Evolutionary conservation across 1,284 basidiomycete species (phyloP), one percentile per base, ranked within the genome.

Genomic region (Macrocystidia cucumis): DNA sequence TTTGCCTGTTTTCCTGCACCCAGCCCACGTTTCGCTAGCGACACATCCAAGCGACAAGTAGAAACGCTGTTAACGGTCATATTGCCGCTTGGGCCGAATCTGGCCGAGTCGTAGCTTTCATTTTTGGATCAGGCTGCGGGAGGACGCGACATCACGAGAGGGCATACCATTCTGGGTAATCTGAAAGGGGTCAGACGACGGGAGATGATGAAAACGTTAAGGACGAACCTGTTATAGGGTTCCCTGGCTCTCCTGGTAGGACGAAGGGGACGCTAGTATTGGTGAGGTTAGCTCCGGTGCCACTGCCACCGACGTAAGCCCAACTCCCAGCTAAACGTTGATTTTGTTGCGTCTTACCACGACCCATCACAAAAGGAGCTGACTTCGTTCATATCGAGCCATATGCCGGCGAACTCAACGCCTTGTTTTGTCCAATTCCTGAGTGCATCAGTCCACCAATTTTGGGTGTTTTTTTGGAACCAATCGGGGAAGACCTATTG

Each of bases 361-460:
- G 76, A 76, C 19, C 70, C 64, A 35, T 68, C 60, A 50, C 78
- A 81, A 53, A 82, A 81, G 2, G 75, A 78, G 25, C 69, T 71
- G 9, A 67, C 62, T 44, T 83, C 79, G 35, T 83, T 82, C 78
- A 85, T 83, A 52, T 87, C 84, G 0, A 85, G 62, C 84, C 83
- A 87, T 34, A 85, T 72, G 3, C 80, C 80, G 23, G 73, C 73
- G 47, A 75, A 79, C 26, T 70, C 63, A 14, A 84, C 65, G 2
- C 77, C 77, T 2, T 60, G 49, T n/a, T 59, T 45, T 9, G 62
- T 69, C 76, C 78, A 83, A 50, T 84, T 83, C 26, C 37, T 47
- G 40, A 82, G 55, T 3, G 69, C 70, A 17, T 76, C 68, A 1
- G 67, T 69, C 77, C 77, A 81, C 62, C 69, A 78, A 12, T 55